phyloP scores from a whole-genome alignment of 1,284 basidiomycete species.

The Austroboletus rostrupii region DNA sequence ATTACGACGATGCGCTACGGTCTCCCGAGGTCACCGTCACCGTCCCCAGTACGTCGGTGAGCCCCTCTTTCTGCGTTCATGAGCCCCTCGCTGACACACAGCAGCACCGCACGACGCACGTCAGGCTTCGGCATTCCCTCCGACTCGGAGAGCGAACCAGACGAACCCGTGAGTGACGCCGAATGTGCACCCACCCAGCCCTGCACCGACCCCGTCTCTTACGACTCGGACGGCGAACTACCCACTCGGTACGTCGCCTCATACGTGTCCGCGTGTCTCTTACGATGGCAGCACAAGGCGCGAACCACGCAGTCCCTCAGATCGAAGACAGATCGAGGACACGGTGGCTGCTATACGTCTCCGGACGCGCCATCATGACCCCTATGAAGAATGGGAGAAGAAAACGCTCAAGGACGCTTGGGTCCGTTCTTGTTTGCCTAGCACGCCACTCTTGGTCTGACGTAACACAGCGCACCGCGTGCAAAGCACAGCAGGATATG shows the following conservation, averaged over 20 bases:
- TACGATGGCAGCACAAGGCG: constrained; percentile 15
- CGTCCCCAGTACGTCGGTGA: constrained; percentile 53
- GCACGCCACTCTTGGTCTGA: neutral
- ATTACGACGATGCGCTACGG: constrained; percentile 51
- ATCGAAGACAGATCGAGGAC: constrained; percentile 57
- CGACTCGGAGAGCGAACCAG: constrained; percentile 39
- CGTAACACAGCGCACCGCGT: constrained; percentile 50
- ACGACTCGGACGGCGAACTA: constrained; percentile 41
- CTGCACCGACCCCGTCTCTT: constrained; percentile 36
- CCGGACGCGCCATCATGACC: constrained; percentile 62
- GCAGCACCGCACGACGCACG: constrained; percentile 14
- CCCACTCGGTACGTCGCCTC: constrained; percentile 33
- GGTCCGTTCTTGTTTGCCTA: constrained; percentile 41
- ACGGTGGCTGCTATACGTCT: constrained; percentile 67
- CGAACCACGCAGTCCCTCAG: constrained; percentile 34
- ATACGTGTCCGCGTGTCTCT: neutral
- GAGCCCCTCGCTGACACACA: neutral
- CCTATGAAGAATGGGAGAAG: constrained; percentile 76
- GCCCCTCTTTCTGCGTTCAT: constrained; percentile 5
- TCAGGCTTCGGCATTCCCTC: constrained; percentile 56
- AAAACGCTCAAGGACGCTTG: constrained; percentile 65
- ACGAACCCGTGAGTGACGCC: constrained; percentile 20
- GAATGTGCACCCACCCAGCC: constrained; percentile 25
- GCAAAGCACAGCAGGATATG: constrained; percentile 45
- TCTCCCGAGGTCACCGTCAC: constrained; percentile 55